A percentile compares a stretch with the other conserved stretches of the same genome.
These are phyloP conservation scores for Venturia effusa DNA, from an alignment of 2,329 filamentous ascomycete genomes.

Conservation along the genomic window DNA sequence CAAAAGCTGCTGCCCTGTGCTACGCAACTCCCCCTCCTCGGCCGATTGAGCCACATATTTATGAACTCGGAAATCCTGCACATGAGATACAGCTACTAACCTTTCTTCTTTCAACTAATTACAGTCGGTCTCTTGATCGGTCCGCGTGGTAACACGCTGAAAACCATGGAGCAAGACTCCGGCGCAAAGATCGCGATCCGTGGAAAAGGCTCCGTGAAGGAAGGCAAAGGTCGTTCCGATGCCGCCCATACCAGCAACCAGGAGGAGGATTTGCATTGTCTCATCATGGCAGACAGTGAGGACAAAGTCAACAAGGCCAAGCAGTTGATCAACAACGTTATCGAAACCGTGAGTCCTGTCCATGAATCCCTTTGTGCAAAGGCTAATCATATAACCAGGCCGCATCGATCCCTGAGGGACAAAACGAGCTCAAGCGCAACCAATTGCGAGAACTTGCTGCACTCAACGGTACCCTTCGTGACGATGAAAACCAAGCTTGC, in stretches of 20 bases:
- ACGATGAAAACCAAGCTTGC: slow-evolving; percentile 98
- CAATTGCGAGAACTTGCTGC: slow-evolving; percentile 95
- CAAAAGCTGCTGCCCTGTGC: not conserved
- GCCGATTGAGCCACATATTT: slow-evolving; percentile 21
- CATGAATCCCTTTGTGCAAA: slow-evolving; percentile 4
- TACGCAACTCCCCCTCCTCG: not conserved
- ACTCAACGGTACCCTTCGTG: slow-evolving; percentile 95
- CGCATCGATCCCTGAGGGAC: slow-evolving; percentile 94
- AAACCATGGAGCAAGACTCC: slow-evolving; percentile 98
- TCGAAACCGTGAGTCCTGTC: slow-evolving; percentile 76
- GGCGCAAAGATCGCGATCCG: slow-evolving; percentile 98
- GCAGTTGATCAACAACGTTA: slow-evolving; percentile 95
- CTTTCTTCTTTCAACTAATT: slow-evolving; percentile 67
- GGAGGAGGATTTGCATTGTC: slow-evolving; percentile 96
- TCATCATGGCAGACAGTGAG: slow-evolving; percentile 99
- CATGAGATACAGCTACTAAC: slow-evolving; percentile 58
- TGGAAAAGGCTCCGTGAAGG: slow-evolving; percentile 98
- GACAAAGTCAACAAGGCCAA: slow-evolving; percentile 99
- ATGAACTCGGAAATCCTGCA: not conserved
- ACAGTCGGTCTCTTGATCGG: slow-evolving; percentile 99
- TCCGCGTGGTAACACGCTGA: slow-evolving; percentile 98
- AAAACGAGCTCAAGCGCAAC: slow-evolving; percentile 98
- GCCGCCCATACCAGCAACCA: slow-evolving; percentile 99
- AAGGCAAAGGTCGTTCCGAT: slow-evolving; percentile 98
- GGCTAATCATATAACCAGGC: slow-evolving; percentile 49